Evolutionary conservation across 2,329 filamentous ascomycete genomes (phyloP).

Genomic region (Huntiella moniliformis): DNA sequence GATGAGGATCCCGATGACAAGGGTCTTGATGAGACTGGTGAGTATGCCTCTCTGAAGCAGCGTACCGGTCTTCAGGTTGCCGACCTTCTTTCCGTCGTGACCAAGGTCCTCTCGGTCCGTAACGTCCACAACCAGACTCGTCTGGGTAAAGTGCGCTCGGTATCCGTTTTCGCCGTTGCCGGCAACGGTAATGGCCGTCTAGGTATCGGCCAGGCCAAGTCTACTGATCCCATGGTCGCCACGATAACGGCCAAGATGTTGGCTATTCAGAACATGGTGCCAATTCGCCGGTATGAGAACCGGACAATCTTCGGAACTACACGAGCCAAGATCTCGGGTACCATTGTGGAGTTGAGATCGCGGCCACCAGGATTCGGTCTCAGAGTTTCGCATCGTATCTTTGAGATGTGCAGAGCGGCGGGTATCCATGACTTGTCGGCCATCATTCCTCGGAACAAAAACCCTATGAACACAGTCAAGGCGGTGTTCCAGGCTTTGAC

Average conservation of each 20-base stretch:
- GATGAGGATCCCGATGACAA: constrained; percentile 30
- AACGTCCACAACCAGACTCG: constrained; percentile 81
- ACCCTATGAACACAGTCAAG: constrained; percentile 97
- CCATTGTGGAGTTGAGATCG: constrained; percentile 60
- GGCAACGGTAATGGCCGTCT: constrained; percentile 75
- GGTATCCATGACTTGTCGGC: constrained; percentile 80
- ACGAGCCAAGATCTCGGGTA: constrained; percentile 70
- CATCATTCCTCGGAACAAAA: constrained; percentile 65
- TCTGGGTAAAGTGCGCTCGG: constrained; percentile 73
- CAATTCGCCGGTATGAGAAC: constrained; percentile 79
- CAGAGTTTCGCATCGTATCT: constrained; percentile 77
- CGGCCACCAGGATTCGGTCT: constrained; percentile 95
- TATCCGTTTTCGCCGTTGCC: constrained; percentile 61
- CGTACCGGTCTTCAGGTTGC: constrained; percentile 34
- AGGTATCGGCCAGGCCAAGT: constrained; percentile 81
- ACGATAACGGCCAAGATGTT: constrained; percentile 54
- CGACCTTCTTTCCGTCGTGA: constrained; percentile 35
- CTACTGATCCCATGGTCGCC: constrained; percentile 51
- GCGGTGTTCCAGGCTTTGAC: constrained; percentile 67
- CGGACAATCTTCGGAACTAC: constrained; percentile 81
- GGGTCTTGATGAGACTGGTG: constrained; percentile 30
- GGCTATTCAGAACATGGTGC: constrained; percentile 81
- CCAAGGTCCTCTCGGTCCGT: constrained; percentile 57
- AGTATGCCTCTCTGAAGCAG: constrained; percentile 33
- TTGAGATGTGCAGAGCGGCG: constrained; percentile 75